Evolutionary conservation across 148 eudicot species (phyloP).

Genomic region (Diospyros kaki): DNA sequence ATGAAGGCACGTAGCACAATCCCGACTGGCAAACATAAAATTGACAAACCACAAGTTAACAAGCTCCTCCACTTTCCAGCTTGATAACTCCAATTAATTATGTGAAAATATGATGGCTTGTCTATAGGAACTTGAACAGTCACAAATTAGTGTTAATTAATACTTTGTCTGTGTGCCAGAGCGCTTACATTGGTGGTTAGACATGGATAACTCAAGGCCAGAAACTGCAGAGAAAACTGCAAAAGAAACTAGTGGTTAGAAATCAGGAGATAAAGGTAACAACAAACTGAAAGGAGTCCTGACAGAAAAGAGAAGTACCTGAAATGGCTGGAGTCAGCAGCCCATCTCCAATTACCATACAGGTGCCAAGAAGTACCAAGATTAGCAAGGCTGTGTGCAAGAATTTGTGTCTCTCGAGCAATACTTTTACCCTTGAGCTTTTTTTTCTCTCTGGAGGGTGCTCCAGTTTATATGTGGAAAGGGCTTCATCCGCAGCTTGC

Average conservation of each 20-base stretch:
- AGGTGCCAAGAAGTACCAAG: slow-evolving; percentile 87
- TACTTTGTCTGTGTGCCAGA: background rate
- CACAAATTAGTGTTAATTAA: no score
- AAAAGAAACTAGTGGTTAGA: slow-evolving; percentile 14
- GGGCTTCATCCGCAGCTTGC: slow-evolving; percentile 74
- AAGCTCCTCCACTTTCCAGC: no score
- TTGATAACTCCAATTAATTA: no score
- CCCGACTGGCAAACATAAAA: background rate
- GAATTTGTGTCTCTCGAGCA: slow-evolving; percentile 68
- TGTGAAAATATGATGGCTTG: no score
- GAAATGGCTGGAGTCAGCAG: slow-evolving; percentile 85
- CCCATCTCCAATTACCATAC: slow-evolving; percentile 97
- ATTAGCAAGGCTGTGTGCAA: slow-evolving; percentile 75
- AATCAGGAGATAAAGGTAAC: background rate
- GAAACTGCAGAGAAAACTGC: slow-evolving; percentile 89
- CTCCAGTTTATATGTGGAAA: slow-evolving; percentile 75
- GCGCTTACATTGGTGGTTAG: slow-evolving; percentile 75
- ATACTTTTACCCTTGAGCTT: slow-evolving; percentile 48
- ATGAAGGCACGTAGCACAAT: background rate
- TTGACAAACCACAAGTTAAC: no score
- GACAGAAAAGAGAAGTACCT: slow-evolving; percentile 32
- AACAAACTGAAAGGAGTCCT: background rate
- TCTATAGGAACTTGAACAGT: no score
- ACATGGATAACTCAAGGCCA: slow-evolving; percentile 81
- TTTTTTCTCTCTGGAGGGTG: slow-evolving; percentile 52